Percentiles rank a stretch among this genome's conserved stretches.
These are phyloP conservation scores for Glutinoglossum americanum DNA, from an alignment of 495 filamentous ascomycete genomes.

Conservation along the genomic window DNA sequence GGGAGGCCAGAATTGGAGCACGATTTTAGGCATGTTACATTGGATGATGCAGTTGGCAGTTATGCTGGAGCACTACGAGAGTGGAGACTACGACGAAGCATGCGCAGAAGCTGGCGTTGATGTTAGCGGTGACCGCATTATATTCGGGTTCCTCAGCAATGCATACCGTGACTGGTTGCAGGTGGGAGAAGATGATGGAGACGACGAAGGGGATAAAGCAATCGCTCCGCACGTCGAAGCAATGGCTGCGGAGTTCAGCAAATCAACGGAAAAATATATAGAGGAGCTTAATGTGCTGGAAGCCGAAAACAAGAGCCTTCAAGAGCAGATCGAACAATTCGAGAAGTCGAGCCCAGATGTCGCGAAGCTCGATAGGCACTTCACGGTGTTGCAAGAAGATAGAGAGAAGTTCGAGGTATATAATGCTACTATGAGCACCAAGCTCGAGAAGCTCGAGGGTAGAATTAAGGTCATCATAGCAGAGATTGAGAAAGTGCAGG, in stretches of 20 bases:
- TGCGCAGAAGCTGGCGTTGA: conserved; percentile 74
- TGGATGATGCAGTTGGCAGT: conserved; percentile 96
- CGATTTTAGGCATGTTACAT: conserved; percentile 80
- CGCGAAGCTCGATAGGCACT: conserved; percentile 58
- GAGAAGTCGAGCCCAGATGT: conserved; percentile 68
- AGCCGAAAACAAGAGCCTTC: conserved; percentile 53
- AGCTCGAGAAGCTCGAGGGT: conserved; percentile 61
- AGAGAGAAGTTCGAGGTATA: conserved; percentile 83
- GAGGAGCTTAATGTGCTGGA: conserved; percentile 69
- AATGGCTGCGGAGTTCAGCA: conserved; percentile 81
- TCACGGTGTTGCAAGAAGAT: conserved; percentile 75
- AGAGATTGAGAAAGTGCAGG: conserved; percentile 55
- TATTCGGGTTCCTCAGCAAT: conserved; percentile 70
- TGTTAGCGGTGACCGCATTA: conserved; percentile 70
- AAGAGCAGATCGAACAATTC: conserved; percentile 70
- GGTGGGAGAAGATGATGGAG: conserved; percentile 65
- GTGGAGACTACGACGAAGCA: conserved; percentile 67
- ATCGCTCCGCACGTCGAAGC: conserved; percentile 64
- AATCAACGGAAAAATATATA: conserved; percentile 53
- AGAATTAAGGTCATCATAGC: conserved; percentile 56
- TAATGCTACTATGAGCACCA: conserved; percentile 55
- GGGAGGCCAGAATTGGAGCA: conserved; percentile 87
- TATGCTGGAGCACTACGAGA: conserved; percentile 62
- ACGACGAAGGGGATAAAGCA: conserved; percentile 53
- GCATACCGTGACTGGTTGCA: conserved; percentile 88